Base-by-base conservation (phyloP, 140 eudicot genomes). In the Erigeron philadelphicus region DNA sequence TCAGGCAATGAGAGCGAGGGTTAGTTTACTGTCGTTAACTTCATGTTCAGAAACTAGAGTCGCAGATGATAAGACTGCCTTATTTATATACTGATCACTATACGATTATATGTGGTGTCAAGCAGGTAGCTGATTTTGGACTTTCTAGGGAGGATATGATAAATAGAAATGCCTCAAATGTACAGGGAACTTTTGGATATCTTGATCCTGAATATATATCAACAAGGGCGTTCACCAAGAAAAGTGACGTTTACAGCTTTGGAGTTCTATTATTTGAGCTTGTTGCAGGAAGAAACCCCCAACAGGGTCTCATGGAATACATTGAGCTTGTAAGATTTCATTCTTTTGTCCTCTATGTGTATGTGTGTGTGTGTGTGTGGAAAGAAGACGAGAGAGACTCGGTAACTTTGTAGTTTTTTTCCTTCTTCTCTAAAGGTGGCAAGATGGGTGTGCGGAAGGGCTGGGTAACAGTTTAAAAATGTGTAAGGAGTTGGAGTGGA, bases 151-250 rank as follows among this genome's bases (percentile, higher is more conserved):
- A 92, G 80, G 98, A 92, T 76, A 81, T 84, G 86, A 74, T 88
- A 11, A 82, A 79, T 71, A 82, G 86, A 72, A 88, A 84, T 46
- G 96, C 79, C 5, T 81, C 86, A 12, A 86, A 92, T 73, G 77
- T 92, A 61, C 89, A 80, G 41, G 98, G 98, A 70, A 92, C 98
- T 62, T 86, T 86, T 70, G 98, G 98, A 17, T 92, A 92, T 70
- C 95, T 92, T 45, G 98, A 92, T 83, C 98, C 98, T 15, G 98
- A 92, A 63, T 92, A 92, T 76, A 86, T 92, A 73, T 92, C 96
- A 65, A 82, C 98, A 21, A 78, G 98, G 66, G 57, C 95, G n/a
- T 92, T 92, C 79, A 92, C 98, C 41, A 92, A 92, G 79, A 92
- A 92, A 77, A 92, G 90, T 75, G 98, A 92, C 48, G 96, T 92